phyloP scores from a whole-genome alignment of 2,329 filamentous ascomycete genomes.

The Reticulascus tulasneorum region DNA sequence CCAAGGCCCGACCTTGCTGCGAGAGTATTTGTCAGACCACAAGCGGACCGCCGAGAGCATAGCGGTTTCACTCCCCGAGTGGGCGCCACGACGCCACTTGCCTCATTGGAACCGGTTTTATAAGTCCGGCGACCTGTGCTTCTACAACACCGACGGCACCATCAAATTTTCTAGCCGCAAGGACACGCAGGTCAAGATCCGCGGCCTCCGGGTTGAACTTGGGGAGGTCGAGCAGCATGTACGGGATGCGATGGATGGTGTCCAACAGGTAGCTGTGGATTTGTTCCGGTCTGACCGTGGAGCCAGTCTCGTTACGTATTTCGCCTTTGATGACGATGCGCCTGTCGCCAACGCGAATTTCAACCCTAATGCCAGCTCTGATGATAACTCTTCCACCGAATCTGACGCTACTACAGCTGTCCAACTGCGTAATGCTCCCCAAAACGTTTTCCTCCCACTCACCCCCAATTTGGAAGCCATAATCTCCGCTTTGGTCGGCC shows the following conservation, averaged over 20 bases:
- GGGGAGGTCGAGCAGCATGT: slow-evolving; percentile 20
- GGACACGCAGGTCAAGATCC: slow-evolving; percentile 25
- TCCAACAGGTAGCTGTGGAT: background rate
- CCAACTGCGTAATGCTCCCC: no score
- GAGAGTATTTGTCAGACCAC: slow-evolving; percentile 2
- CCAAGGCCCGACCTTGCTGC: slow-evolving; percentile 4
- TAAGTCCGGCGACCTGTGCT: slow-evolving; percentile 1
- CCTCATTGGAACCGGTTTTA: background rate
- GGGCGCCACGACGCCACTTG: background rate
- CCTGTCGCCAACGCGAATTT: no score
- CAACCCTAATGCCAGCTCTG: no score
- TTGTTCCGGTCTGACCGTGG: background rate
- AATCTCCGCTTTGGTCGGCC: background rate
- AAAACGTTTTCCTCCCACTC: background rate
- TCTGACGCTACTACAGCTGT: no score
- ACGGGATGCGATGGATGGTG: background rate
- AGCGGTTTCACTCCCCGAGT: background rate
- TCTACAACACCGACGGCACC: background rate
- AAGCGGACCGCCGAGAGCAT: background rate
- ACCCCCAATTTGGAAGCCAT: background rate
- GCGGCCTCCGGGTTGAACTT: slow-evolving; percentile 24
- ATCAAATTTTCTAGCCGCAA: slow-evolving; percentile 20
- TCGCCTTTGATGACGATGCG: background rate
- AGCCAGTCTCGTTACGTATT: background rate
- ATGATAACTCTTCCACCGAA: no score